A percentile compares a stretch with the other conserved stretches of the same genome.
These are phyloP conservation scores for Brassica nigra DNA, from an alignment of 345 rosid species.

Conservation along the genomic window DNA sequence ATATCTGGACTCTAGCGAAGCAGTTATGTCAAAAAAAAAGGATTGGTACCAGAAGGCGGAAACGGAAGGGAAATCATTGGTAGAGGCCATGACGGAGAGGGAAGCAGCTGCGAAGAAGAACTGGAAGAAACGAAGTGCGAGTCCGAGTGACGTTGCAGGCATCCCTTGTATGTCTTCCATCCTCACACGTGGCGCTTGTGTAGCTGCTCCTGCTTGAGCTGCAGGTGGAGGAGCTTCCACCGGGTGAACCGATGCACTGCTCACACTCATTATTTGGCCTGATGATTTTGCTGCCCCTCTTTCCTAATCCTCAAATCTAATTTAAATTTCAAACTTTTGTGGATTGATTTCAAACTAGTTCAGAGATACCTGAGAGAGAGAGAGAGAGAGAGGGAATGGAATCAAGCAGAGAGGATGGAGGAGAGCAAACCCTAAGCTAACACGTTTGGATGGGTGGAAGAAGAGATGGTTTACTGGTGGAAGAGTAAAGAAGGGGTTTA, in stretches of 20 bases:
- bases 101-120: conserved; percentile 59
- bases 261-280: conserved; percentile 57
- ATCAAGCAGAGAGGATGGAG: no score
- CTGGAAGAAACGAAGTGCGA: conserved; percentile 63
- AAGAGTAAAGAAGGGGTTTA: no score
- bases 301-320: background rate
- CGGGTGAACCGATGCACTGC: conserved; percentile 89
- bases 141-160: conserved; percentile 81
- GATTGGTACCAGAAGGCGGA: conserved; percentile 64
- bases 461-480: no score
- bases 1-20: background rate
- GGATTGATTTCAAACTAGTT: no score
- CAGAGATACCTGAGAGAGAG: no score
- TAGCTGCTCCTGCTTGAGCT: conserved; percentile 31
- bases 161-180: conserved; percentile 82
- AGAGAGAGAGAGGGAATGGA: no score
- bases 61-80: conserved; percentile 67
- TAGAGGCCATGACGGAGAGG: conserved; percentile 68
- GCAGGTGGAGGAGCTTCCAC: conserved; percentile 58
- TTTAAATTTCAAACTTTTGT: no score
- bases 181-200: conserved; percentile 61
- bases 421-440: no score
- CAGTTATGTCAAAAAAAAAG: no score
- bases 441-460: no score
- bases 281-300: conserved; percentile 29